Evolutionary conservation across 352 stramenopile species (phyloP).

Genomic region (Phytopythium vexans): DNA sequence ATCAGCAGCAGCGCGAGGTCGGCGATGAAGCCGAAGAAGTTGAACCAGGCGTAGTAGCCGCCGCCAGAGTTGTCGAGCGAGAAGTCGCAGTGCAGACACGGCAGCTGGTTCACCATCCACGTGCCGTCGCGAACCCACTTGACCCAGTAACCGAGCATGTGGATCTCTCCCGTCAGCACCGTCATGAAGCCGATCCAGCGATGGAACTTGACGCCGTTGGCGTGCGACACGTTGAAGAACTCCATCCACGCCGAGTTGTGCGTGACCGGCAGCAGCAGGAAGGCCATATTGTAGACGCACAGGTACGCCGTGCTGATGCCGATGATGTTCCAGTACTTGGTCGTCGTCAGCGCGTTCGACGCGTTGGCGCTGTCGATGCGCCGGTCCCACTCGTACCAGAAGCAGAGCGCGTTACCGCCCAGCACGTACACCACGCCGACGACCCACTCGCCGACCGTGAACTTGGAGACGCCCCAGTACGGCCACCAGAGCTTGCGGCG

Average conservation of each 20-base stretch:
- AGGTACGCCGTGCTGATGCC: slow-evolving; percentile 47
- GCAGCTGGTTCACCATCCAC: slow-evolving; percentile 41
- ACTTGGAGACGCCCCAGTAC: slow-evolving; percentile 34
- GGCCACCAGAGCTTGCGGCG: slow-evolving; percentile 48
- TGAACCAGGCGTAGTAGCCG: slow-evolving; percentile 62
- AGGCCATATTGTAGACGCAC: slow-evolving; percentile 74
- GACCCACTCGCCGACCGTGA: slow-evolving; percentile 53
- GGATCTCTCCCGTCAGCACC: slow-evolving; percentile 42
- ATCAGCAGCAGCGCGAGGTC: slow-evolving; percentile 47
- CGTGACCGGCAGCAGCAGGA: slow-evolving; percentile 56
- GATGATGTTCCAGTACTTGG: slow-evolving; percentile 58
- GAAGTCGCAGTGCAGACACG: slow-evolving; percentile 52
- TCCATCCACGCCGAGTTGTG: slow-evolving; percentile 66
- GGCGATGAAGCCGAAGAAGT: slow-evolving; percentile 52
- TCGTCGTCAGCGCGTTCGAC: slow-evolving; percentile 34
- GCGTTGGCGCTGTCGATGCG: slow-evolving; percentile 24
- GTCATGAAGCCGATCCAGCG: slow-evolving; percentile 61
- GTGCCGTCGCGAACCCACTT: slow-evolving; percentile 38
- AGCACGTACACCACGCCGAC: slow-evolving; percentile 52
- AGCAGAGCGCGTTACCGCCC: slow-evolving; percentile 56
- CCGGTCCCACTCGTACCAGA: slow-evolving; percentile 56
- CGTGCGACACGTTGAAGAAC: slow-evolving; percentile 62
- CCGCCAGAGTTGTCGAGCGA: slow-evolving; percentile 29
- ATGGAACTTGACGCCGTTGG: slow-evolving; percentile 56
- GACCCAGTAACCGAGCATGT: slow-evolving; percentile 49